Percentiles rank a stretch among this genome's conserved stretches.
These are phyloP conservation scores for Aureobasidium leucospermi DNA, from an alignment of 2,329 filamentous ascomycete species.

Conservation along the genomic window DNA sequence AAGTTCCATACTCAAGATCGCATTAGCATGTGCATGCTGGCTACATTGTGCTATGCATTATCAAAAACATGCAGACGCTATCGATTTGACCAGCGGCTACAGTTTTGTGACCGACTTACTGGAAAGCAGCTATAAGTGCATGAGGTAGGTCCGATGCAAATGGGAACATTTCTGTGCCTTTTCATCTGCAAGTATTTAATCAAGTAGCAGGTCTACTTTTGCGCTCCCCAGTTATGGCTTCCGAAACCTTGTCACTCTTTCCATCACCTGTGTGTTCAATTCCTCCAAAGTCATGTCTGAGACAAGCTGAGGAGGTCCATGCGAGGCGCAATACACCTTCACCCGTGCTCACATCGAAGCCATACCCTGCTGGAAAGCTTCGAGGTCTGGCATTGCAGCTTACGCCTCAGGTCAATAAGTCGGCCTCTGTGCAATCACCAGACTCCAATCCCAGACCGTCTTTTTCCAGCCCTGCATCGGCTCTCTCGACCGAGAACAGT, in stretches of 20 bases:
- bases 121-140: neutral
- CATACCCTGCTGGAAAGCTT: neutral
- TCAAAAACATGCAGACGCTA: neutral
- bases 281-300: constrained; percentile 13
- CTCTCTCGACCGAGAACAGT: neutral
- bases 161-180: neutral
- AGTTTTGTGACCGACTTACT: neutral
- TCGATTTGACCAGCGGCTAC: constrained; percentile 7
- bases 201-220: neutral
- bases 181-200: neutral
- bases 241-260: constrained; percentile 11
- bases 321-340: constrained; percentile 5
- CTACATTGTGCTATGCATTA: neutral
- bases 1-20: no score
- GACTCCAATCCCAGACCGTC: neutral
- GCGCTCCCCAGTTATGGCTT: neutral
- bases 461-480: neutral
- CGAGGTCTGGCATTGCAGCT: constrained; percentile 7
- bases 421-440: neutral
- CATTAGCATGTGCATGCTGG: neutral
- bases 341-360: neutral
- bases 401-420: neutral
- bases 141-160: neutral
- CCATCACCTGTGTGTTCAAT: constrained; percentile 1
- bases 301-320: neutral